Percentiles rank a stretch among this genome's conserved stretches.
These are phyloP conservation scores for Gardenia jasminoides DNA, from an alignment of 257 asterid species.

Conservation along the genomic window DNA sequence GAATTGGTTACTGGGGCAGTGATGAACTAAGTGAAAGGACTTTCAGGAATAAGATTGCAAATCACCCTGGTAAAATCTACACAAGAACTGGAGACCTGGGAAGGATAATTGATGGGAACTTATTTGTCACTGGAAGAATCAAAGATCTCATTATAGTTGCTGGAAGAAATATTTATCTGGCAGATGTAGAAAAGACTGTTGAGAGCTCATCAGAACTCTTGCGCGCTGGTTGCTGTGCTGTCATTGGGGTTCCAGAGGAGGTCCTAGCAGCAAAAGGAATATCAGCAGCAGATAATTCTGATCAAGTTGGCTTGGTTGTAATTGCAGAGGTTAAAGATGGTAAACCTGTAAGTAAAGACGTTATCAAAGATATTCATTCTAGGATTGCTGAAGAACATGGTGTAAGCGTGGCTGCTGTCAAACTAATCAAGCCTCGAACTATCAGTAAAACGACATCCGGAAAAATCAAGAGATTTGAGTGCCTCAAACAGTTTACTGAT, in stretches of 20 bases:
- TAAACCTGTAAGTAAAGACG: conserved; percentile 49
- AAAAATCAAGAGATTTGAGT: conserved; percentile 74
- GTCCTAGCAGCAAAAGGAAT: conserved; percentile 60
- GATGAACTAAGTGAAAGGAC: conserved; percentile 51
- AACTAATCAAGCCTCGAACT: conserved; percentile 65
- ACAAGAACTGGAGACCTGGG: conserved; percentile 79
- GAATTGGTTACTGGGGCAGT: conserved; percentile 75
- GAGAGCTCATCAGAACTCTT: conserved; percentile 70
- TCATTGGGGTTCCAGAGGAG: conserved; percentile 79
- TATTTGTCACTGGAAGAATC: conserved; percentile 82
- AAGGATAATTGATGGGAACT: conserved; percentile 49
- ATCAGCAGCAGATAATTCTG: conserved; percentile 51
- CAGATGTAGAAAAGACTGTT: conserved; percentile 81
- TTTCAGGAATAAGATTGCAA: conserved; percentile 40
- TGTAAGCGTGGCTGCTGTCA: conserved; percentile 58
- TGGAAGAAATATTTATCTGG: conserved; percentile 75
- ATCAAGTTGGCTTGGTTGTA: conserved; percentile 75
- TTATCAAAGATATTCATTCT: conserved; percentile 46
- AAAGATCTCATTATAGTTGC: conserved; percentile 85
- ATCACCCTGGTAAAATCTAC: conserved; percentile 40
- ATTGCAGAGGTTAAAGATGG: conserved; percentile 77
- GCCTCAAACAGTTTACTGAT: conserved; percentile 68
- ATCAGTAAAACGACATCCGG: conserved; percentile 84
- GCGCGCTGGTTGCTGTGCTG: conserved; percentile 88
- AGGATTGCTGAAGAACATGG: conserved; percentile 81